Conservation (phyloP, 768 basidiomycete genomes). For the Suillus bovinus region DNA sequence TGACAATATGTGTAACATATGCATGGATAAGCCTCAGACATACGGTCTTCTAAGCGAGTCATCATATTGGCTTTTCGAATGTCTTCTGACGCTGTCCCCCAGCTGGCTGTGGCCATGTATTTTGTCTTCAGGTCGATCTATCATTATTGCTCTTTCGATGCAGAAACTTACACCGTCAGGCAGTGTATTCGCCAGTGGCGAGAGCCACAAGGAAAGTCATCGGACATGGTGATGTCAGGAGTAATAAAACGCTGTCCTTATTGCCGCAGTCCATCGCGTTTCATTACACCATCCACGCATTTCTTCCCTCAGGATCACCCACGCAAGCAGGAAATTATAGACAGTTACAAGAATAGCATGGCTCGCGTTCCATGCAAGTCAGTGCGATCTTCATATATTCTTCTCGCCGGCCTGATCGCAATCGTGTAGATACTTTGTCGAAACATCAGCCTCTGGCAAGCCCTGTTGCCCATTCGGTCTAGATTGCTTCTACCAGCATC, state of each 20-base stretch:
- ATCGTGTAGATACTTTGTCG: slow-evolving; percentile 57
- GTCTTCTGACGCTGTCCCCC: slow-evolving; percentile 7
- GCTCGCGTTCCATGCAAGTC: slow-evolving; percentile 66
- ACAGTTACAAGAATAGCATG: slow-evolving; percentile 75
- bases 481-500: slow-evolving; percentile 82
- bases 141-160: not conserved
- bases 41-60: slow-evolving; percentile 67
- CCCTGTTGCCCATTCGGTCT: slow-evolving; percentile 77
- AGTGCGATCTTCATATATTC: slow-evolving; percentile 20
- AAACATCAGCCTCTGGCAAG: slow-evolving; percentile 42
- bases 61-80: not conserved
- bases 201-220: slow-evolving; percentile 51
- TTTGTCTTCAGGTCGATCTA: slow-evolving; percentile 63
- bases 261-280: slow-evolving; percentile 67
- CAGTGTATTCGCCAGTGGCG: slow-evolving; percentile 85
- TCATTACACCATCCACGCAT: slow-evolving; percentile 71
- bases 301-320: slow-evolving; percentile 58
- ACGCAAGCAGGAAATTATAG: slow-evolving; percentile 50
- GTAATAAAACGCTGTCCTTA: slow-evolving; percentile 79
- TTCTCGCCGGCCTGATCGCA: not conserved
- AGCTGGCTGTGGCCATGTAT: slow-evolving; percentile 79
- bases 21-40: slow-evolving; percentile 68
- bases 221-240: slow-evolving; percentile 52
- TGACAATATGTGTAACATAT: slow-evolving; percentile 66
- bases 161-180: slow-evolving; percentile 7